Evolutionary conservation across 1,284 basidiomycete genomes (phyloP).

Genomic region (Salmacisia buchloeana): DNA sequence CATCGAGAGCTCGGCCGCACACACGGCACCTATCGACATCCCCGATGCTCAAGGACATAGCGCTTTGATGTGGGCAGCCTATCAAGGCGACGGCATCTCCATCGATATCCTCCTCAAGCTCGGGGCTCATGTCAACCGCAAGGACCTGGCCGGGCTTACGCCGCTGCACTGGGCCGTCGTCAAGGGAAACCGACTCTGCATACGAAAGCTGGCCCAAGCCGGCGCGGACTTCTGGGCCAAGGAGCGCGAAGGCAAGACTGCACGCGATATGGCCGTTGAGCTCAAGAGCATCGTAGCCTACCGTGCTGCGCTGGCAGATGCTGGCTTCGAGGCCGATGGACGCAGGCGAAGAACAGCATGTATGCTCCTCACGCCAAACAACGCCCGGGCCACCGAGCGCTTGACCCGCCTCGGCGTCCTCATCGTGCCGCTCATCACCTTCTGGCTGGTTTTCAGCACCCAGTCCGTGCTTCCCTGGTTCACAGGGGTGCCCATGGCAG

Average conservation of each 20-base stretch:
- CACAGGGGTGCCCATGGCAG: constrained; percentile 67
- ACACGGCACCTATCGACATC: neutral
- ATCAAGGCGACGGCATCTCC: constrained; percentile 93
- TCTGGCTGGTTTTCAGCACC: constrained; percentile 77
- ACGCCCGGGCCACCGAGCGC: constrained; percentile 54
- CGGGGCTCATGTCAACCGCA: constrained; percentile 70
- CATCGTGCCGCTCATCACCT: constrained; percentile 67
- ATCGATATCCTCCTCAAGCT: constrained; percentile 85
- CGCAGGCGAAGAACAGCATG: constrained; percentile 58
- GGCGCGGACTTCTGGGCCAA: constrained; percentile 76
- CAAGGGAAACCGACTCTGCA: constrained; percentile 77
- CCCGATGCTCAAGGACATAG: constrained; percentile 85
- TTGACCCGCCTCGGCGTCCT: constrained; percentile 79
- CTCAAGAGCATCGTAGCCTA: constrained; percentile 74
- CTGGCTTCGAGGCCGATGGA: constrained; percentile 59
- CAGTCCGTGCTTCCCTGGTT: constrained; percentile 81
- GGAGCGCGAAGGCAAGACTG: constrained; percentile 78
- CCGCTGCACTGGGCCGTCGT: constrained; percentile 99
- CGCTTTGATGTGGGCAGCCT: constrained; percentile 96
- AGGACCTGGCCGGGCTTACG: constrained; percentile 76
- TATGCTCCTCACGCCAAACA: constrained; percentile 55
- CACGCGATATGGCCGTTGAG: constrained; percentile 89
- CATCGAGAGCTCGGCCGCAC: constrained; percentile 30
- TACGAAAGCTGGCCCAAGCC: constrained; percentile 74
- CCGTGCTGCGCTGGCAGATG: constrained; percentile 79